Conservation (phyloP, 129 eudicot genomes). For the Silybum marianum region DNA sequence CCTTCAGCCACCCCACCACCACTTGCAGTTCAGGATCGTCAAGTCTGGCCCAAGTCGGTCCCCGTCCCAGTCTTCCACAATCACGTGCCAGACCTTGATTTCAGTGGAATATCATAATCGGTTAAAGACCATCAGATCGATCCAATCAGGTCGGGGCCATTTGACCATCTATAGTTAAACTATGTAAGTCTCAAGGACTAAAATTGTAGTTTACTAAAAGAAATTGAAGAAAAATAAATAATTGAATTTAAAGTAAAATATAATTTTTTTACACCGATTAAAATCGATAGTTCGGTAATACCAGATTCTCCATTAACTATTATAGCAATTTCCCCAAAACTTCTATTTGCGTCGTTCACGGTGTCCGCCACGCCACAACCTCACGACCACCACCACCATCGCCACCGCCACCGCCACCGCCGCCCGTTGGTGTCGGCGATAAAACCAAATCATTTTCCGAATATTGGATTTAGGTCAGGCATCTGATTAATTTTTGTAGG, state of each 20-base stretch:
- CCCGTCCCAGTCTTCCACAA: too few species aligned
- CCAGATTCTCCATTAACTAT: background rate
- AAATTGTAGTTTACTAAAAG: background rate
- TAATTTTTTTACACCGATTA: background rate
- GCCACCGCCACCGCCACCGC: constrained; percentile 9
- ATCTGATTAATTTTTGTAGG: background rate
- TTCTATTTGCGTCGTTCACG: constrained; percentile 7
- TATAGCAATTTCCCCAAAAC: constrained; percentile 7
- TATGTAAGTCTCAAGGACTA: background rate
- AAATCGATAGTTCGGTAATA: background rate
- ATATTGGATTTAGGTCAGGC: constrained; percentile 16
- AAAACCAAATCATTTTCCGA: background rate
- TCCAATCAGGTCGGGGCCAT: too few species aligned
- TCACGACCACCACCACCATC: constrained; percentile 3
- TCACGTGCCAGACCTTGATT: too few species aligned
- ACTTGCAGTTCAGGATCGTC: too few species aligned
- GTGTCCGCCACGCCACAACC: constrained; percentile 19
- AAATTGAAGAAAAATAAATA: background rate
- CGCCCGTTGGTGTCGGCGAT: constrained; percentile 9
- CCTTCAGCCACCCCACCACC: too few species aligned
- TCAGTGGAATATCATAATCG: too few species aligned
- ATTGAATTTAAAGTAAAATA: background rate
- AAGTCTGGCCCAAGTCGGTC: too few species aligned
- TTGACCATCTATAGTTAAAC: too few species aligned
- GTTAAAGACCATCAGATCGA: too few species aligned